phyloP scores from a whole-genome alignment of 2,329 filamentous ascomycete species.

The Parastagonospora avenae region DNA sequence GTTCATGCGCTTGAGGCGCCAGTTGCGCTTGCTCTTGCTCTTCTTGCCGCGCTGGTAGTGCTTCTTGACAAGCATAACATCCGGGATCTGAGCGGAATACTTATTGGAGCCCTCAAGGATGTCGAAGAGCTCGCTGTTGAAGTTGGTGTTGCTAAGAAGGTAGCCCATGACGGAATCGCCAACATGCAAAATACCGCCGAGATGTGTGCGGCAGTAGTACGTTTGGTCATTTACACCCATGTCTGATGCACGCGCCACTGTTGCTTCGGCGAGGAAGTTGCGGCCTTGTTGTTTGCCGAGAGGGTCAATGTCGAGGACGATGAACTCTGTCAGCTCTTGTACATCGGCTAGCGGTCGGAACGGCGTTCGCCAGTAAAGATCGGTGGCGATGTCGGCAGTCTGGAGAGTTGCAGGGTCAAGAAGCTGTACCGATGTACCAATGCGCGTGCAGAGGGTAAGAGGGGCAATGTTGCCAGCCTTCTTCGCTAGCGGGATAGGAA shows the following conservation, averaged over 20 bases:
- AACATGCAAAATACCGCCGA: conserved; percentile 81
- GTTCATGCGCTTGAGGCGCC: conserved; percentile 92
- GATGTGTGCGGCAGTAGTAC: conserved; percentile 88
- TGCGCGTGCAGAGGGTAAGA: conserved; percentile 80
- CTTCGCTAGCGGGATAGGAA: conserved; percentile 88
- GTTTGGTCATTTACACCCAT: conserved; percentile 84
- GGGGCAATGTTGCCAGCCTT: conserved; percentile 87
- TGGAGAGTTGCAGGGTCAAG: conserved; percentile 91
- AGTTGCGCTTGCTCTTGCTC: conserved; percentile 69
- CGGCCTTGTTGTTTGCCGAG: conserved; percentile 76
- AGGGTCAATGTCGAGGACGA: conserved; percentile 92
- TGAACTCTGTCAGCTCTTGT: conserved; percentile 85
- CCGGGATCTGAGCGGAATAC: conserved; percentile 80
- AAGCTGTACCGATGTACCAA: conserved; percentile 88
- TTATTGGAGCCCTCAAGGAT: conserved; percentile 76
- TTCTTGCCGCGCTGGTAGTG: conserved; percentile 86
- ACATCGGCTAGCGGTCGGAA: conserved; percentile 85
- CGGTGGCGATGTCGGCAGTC: conserved; percentile 80
- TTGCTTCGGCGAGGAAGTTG: conserved; percentile 84
- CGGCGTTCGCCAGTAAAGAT: conserved; percentile 88
- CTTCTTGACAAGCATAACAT: conserved; percentile 97
- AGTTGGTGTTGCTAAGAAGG: conserved; percentile 84
- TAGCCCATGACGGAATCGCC: conserved; percentile 97
- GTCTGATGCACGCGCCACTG: conserved; percentile 84
- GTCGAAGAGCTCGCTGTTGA: conserved; percentile 87